Conservation (phyloP, 1,139 yeast genomes). For the Geotrichum fermentans region DNA sequence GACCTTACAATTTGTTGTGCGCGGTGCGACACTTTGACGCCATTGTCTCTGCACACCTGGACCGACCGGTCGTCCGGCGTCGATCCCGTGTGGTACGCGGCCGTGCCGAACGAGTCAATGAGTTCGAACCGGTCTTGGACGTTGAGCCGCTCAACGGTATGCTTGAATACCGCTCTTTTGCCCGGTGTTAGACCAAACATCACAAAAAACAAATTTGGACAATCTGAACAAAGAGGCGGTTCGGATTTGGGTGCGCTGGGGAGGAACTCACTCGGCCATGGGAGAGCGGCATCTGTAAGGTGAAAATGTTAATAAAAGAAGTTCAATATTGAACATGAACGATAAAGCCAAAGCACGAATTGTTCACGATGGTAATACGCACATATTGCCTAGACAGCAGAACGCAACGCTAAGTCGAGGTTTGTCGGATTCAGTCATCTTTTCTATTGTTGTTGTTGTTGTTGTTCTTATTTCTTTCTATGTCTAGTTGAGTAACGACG, state of each 20-base stretch:
- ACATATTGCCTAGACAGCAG: conserved; percentile 89
- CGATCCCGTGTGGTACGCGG: conserved; percentile 79
- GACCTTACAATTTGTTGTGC: conserved; percentile 60
- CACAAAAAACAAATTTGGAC: too few relatives aligned
- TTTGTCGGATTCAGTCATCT: too few relatives aligned
- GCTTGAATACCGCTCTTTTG: conserved; percentile 61
- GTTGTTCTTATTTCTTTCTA: too few relatives aligned
- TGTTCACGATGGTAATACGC: conserved; percentile 34
- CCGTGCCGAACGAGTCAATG: conserved; percentile 87
- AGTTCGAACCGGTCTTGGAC: conserved; percentile 41
- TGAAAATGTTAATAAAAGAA: conserved; percentile 3
- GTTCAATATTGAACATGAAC: neutral
- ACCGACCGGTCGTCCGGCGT: conserved; percentile 72
- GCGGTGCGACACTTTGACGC: conserved; percentile 66
- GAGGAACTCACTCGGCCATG: conserved; percentile 67
- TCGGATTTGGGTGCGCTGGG: neutral
- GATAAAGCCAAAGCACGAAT: neutral
- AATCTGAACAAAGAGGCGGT: neutral
- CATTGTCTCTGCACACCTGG: conserved; percentile 62
- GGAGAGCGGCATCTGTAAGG: conserved; percentile 78
- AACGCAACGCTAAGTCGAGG: conserved; percentile 60
- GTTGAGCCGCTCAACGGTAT: conserved; percentile 53
- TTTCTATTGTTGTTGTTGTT: too few relatives aligned
- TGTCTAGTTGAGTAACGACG: too few relatives aligned
- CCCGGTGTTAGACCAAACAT: neutral